Evolutionary conservation across 805 yeast species (phyloP).

Genomic region (Starmerella floricola): DNA sequence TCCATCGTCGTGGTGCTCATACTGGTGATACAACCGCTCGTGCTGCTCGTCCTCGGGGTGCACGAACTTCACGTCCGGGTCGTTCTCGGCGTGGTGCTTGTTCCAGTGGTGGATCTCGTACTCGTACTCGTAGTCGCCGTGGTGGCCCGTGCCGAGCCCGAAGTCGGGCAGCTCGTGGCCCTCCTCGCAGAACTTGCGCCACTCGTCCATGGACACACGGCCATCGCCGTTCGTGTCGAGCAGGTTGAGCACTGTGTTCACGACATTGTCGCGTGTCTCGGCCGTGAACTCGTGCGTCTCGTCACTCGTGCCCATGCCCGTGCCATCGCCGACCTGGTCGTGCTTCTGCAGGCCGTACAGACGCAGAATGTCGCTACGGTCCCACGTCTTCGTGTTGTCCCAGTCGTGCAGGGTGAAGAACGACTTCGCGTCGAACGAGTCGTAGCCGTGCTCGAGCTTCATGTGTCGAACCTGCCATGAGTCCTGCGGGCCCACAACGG

Average conservation of each 20-base stretch:
- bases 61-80: slow-evolving; percentile 67
- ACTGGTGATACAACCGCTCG: slow-evolving; percentile 74
- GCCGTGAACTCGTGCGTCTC: slow-evolving; percentile 46
- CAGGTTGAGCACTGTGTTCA: slow-evolving; percentile 41
- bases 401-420: slow-evolving; percentile 74
- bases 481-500: slow-evolving; percentile 17
- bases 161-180: slow-evolving; percentile 81
- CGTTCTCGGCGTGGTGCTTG: slow-evolving; percentile 43
- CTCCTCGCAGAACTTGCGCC: slow-evolving; percentile 43
- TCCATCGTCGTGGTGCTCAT: slow-evolving; percentile 58
- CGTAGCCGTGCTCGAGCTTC: slow-evolving; percentile 75
- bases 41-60: slow-evolving; percentile 86
- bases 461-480: slow-evolving; percentile 50
- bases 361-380: slow-evolving; percentile 56
- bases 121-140: slow-evolving; percentile 83
- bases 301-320: slow-evolving; percentile 75
- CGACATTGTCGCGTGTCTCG: slow-evolving; percentile 42
- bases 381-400: slow-evolving; percentile 42
- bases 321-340: slow-evolving; percentile 72
- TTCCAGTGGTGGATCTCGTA: slow-evolving; percentile 94
- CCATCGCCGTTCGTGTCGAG: slow-evolving; percentile 61
- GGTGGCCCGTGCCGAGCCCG: slow-evolving; percentile 90
- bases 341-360: slow-evolving; percentile 69
- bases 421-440: slow-evolving; percentile 56
- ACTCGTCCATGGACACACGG: slow-evolving; percentile 53